These are phyloP conservation scores for Penicillium sp. DNA, from an alignment of 2,329 filamentous ascomycete species.

Conservation along the genomic window DNA sequence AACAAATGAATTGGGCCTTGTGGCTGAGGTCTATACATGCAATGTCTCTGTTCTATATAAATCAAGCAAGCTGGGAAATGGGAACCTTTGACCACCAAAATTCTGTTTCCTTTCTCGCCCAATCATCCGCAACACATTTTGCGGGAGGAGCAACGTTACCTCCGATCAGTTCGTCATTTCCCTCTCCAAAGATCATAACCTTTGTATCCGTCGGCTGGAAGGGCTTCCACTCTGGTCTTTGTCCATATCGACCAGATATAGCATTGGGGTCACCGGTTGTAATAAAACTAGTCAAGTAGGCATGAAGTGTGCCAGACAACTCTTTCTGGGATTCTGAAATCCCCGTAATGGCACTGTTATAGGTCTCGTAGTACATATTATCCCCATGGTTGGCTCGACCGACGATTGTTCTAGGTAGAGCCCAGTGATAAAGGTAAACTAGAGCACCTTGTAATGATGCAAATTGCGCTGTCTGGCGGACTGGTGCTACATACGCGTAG, in stretches of 20 bases:
- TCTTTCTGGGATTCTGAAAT: conserved; percentile 45
- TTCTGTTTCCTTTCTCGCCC: conserved; percentile 47
- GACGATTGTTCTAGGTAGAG: conserved; percentile 46
- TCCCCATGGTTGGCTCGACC: conserved; percentile 52
- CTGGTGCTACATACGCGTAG: conserved; percentile 52
- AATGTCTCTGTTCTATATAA: background rate
- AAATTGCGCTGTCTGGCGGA: conserved; percentile 48
- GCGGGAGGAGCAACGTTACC: conserved; percentile 44
- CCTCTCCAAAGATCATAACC: conserved; percentile 50
- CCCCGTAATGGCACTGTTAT: conserved; percentile 35
- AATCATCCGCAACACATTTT: conserved; percentile 43
- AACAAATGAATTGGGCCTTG: background rate
- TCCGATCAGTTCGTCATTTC: conserved; percentile 52
- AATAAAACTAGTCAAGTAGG: conserved; percentile 54
- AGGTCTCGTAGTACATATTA: conserved; percentile 52
- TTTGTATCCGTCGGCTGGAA: conserved; percentile 33
- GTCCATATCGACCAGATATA: conserved; percentile 26
- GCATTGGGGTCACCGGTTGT: conserved; percentile 48
- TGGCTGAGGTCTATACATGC: background rate
- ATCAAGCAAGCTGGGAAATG: conserved; percentile 28
- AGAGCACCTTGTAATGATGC: conserved; percentile 38
- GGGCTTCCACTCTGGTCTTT: conserved; percentile 39
- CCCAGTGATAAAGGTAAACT: conserved; percentile 58
- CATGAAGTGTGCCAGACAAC: conserved; percentile 46
- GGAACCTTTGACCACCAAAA: conserved; percentile 47